Percentiles rank a stretch among this genome's conserved stretches.
These are phyloP conservation scores for Colletotrichum sp. DNA, from an alignment of 2,329 filamentous ascomycete species.

Conservation along the genomic window DNA sequence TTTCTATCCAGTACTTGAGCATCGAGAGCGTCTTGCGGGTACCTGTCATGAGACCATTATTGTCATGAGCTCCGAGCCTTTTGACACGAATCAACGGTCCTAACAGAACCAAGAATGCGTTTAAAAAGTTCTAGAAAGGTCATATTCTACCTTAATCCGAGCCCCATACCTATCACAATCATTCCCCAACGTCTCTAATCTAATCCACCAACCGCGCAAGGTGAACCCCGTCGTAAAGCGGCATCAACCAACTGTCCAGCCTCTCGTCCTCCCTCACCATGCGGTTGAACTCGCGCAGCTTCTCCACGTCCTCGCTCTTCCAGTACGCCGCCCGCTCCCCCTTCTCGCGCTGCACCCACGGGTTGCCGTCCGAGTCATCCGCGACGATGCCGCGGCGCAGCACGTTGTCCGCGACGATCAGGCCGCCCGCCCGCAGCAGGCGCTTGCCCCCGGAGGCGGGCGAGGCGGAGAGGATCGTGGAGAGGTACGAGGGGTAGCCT, in stretches of 20 bases:
- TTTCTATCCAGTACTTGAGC: too few relatives aligned
- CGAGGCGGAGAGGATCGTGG: constrained; percentile 49
- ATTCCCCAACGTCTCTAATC: too few relatives aligned
- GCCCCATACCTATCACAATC: background rate
- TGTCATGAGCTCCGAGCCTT: too few relatives aligned
- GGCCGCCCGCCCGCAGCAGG: constrained; percentile 52
- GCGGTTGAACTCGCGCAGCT: constrained; percentile 25
- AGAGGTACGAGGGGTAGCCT: constrained; percentile 54
- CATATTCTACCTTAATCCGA: background rate
- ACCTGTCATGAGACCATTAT: too few relatives aligned
- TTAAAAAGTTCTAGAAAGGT: background rate
- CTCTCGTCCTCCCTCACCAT: constrained; percentile 30
- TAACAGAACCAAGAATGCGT: too few relatives aligned
- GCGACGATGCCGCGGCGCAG: constrained; percentile 55
- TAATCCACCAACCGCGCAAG: constrained; percentile 42
- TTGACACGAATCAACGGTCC: too few relatives aligned
- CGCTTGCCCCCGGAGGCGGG: constrained; percentile 38
- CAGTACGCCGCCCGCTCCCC: constrained; percentile 20
- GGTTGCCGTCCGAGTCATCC: constrained; percentile 27
- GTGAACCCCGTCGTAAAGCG: constrained; percentile 48
- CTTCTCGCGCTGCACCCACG: constrained; percentile 17
- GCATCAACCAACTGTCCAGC: constrained; percentile 45
- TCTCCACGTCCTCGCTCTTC: constrained; percentile 21
- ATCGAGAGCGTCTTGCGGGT: too few relatives aligned
- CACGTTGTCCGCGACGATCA: constrained; percentile 61